Conservation (phyloP, 1,284 basidiomycete species). For the Serendipita sp. region DNA sequence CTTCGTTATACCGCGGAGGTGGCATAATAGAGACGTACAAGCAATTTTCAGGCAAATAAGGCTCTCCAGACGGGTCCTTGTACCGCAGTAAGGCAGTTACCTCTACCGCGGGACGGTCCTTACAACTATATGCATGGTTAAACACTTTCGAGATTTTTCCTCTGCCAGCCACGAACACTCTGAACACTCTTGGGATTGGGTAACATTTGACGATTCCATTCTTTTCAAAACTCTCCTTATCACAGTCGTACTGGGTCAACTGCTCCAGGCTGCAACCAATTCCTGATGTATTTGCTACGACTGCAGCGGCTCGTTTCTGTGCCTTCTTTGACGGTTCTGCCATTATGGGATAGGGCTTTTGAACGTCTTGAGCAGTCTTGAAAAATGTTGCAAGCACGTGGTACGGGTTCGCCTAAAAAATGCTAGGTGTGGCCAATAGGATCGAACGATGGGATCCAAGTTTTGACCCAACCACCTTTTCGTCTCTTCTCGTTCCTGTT, state of each 20-base stretch:
- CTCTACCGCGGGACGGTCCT: constrained; percentile 48
- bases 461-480: constrained; percentile 21
- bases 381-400: constrained; percentile 12
- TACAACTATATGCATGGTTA: constrained; percentile 34
- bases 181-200: constrained; percentile 56
- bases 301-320: constrained; percentile 7
- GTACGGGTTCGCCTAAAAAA: constrained; percentile 9
- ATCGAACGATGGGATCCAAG: constrained; percentile 11
- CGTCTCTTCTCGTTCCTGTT: constrained; percentile 18
- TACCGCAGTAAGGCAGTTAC: constrained; percentile 47
- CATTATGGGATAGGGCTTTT: constrained; percentile 5
- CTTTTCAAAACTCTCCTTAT: constrained; percentile 25
- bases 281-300: constrained; percentile 4
- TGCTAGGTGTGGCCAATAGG: constrained; percentile 6
- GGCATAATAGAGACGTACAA: constrained; percentile 15
- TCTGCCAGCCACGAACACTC: constrained; percentile 36
- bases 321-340: neutral
- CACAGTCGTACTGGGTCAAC: constrained; percentile 55
- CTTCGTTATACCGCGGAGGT: constrained; percentile 26
- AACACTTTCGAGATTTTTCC: constrained; percentile 4
- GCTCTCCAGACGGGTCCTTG: constrained; percentile 45
- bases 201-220: constrained; percentile 38
- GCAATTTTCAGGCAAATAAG: constrained; percentile 32
- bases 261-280: constrained; percentile 45
- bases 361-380: constrained; percentile 11